phyloP scores from a whole-genome alignment of 2,329 filamentous ascomycete genomes.

The Penicillium glabrum region DNA sequence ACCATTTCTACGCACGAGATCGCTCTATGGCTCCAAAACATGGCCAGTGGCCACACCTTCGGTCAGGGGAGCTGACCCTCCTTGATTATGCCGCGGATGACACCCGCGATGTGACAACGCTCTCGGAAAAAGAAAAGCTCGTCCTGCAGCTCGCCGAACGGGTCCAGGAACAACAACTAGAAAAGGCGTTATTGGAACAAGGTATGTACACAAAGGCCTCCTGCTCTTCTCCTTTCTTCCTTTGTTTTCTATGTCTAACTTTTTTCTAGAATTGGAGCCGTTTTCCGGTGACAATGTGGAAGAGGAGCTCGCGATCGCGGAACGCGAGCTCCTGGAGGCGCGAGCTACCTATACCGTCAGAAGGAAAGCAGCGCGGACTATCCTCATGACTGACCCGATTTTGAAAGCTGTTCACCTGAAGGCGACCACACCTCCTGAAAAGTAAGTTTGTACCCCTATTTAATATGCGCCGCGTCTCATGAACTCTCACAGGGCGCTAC shows the following conservation, averaged over 20 bases:
- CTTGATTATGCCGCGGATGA: constrained; percentile 46
- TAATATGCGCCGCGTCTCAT: constrained; percentile 7
- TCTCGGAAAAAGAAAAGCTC: constrained; percentile 66
- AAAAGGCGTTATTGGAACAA: constrained; percentile 65
- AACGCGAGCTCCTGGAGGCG: constrained; percentile 68
- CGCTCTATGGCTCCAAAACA: constrained; percentile 38
- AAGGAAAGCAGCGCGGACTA: constrained; percentile 66
- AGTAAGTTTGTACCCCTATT: constrained; percentile 48
- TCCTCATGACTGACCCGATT: constrained; percentile 71
- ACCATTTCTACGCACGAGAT: constrained; percentile 25
- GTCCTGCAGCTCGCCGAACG: constrained; percentile 70
- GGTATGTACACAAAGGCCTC: constrained; percentile 22
- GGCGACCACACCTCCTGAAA: constrained; percentile 64
- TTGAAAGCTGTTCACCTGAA: constrained; percentile 74
- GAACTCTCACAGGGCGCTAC: constrained; percentile 58
- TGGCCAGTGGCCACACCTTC: constrained; percentile 32
- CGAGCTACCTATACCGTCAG: constrained; percentile 69
- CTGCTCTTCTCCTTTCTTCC: background rate
- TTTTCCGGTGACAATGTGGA: constrained; percentile 53
- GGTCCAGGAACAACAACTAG: constrained; percentile 68
- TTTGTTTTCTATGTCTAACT: constrained; percentile 8
- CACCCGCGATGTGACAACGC: constrained; percentile 50
- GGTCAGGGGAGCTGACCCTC: constrained; percentile 35
- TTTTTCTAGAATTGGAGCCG: constrained; percentile 32
- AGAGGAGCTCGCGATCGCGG: constrained; percentile 53